phyloP scores from a whole-genome alignment of 2,329 filamentous ascomycete species.

The Sodiomyces alkalinus region DNA sequence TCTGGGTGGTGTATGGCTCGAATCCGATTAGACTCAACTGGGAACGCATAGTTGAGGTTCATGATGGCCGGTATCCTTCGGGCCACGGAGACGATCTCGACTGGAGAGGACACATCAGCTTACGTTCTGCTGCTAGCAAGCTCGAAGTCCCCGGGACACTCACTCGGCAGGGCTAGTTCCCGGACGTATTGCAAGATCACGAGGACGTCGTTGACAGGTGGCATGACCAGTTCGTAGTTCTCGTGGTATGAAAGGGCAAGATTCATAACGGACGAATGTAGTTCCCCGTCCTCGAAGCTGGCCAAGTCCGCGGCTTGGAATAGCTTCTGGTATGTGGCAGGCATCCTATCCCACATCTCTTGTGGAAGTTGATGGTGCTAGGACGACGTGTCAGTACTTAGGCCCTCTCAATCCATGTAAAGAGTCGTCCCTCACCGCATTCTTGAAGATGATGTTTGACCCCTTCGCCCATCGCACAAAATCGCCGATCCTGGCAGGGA shows the following conservation, averaged over 20 bases:
- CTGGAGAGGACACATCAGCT: too few relatives aligned
- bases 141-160: constrained; percentile 10
- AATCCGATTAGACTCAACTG: constrained; percentile 26
- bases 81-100: constrained; percentile 25
- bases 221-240: constrained; percentile 57
- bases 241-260: constrained; percentile 47
- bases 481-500: constrained; percentile 64
- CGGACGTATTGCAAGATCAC: constrained; percentile 56
- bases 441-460: constrained; percentile 57
- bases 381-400: background rate
- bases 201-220: constrained; percentile 54
- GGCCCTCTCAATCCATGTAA: background rate
- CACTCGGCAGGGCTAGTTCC: constrained; percentile 61
- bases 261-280: constrained; percentile 50
- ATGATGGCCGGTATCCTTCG: constrained; percentile 38
- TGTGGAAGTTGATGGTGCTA: constrained; percentile 43
- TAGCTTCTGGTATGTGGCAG: constrained; percentile 40
- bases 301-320: constrained; percentile 34
- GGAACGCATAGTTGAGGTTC: constrained; percentile 41
- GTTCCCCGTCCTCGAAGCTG: constrained; percentile 32
- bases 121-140: too few relatives aligned
- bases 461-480: constrained; percentile 51
- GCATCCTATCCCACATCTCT: constrained; percentile 50
- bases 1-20: constrained; percentile 54
- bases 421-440: constrained; percentile 32